These are phyloP conservation scores for Sugiyamaella pinicola DNA, from an alignment of 1,139 yeast genomes.

Conservation along the genomic window DNA sequence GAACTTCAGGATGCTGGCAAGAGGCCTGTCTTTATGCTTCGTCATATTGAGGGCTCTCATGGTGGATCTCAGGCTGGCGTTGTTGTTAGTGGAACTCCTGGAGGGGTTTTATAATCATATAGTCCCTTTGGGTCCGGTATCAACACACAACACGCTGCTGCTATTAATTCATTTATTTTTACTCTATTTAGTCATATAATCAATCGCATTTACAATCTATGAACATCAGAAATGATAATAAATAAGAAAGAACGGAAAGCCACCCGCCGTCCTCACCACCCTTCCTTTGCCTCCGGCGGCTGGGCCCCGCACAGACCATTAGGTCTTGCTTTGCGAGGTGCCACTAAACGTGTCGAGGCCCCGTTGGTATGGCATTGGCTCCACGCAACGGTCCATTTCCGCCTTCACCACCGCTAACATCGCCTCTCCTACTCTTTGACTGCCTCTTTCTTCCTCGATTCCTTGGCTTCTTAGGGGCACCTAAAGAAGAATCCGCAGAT, in stretches of 20 bases:
- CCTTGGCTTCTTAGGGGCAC: background rate
- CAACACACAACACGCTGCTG: too few species aligned
- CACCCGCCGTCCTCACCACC: too few species aligned
- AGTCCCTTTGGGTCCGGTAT: background rate
- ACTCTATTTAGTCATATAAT: background rate
- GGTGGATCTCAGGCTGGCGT: slow-evolving; percentile 13
- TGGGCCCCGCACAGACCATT: too few species aligned
- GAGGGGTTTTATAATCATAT: slow-evolving; percentile 36
- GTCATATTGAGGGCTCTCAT: slow-evolving; percentile 64
- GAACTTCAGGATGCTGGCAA: slow-evolving; percentile 84
- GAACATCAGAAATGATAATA: background rate
- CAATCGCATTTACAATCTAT: background rate
- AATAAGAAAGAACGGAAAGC: background rate
- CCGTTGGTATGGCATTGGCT: slow-evolving; percentile 17
- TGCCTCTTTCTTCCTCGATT: slow-evolving; percentile 14
- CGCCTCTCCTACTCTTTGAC: background rate
- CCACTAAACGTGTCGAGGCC: slow-evolving; percentile 6
- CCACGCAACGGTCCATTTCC: slow-evolving; percentile 1
- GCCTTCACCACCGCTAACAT: background rate
- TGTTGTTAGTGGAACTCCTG: slow-evolving; percentile 41
- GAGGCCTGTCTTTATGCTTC: slow-evolving; percentile 89
- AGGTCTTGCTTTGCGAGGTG: too few species aligned
- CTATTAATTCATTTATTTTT: slow-evolving; percentile 2
- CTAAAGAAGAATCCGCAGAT: background rate
- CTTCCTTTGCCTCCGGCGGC: too few species aligned